A percentile compares a stretch with the other conserved stretches of the same genome.
These are phyloP conservation scores for Hortaea sp. DNA, from an alignment of 2,329 filamentous ascomycete genomes.

Conservation along the genomic window DNA sequence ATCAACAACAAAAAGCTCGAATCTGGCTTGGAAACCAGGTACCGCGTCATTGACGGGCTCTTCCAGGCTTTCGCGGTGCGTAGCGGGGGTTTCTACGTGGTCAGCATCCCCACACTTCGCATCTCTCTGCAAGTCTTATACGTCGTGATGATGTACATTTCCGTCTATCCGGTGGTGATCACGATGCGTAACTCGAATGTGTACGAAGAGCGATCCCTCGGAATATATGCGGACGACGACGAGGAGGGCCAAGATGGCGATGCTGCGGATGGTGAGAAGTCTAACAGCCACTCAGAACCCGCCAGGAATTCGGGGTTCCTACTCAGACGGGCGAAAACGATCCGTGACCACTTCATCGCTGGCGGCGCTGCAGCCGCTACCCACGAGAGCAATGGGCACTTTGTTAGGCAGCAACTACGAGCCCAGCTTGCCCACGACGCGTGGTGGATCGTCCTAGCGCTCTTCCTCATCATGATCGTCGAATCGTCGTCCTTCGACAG, in stretches of 20 bases:
- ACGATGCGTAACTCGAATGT: slow-evolving; percentile 51
- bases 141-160: slow-evolving; percentile 58
- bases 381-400: slow-evolving; percentile 24
- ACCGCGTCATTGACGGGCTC: slow-evolving; percentile 45
- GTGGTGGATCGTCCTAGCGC: slow-evolving; percentile 36
- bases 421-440: slow-evolving; percentile 38
- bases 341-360: slow-evolving; percentile 8
- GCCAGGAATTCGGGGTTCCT: slow-evolving; percentile 2
- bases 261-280: not conserved
- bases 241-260: slow-evolving; percentile 1
- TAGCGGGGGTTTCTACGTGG: slow-evolving; percentile 41
- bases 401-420: slow-evolving; percentile 34
- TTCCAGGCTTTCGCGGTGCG: slow-evolving; percentile 48
- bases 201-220: slow-evolving; percentile 53
- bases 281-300: not conserved
- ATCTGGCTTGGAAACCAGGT: slow-evolving; percentile 31
- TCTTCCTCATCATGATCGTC: slow-evolving; percentile 38
- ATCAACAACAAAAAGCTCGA: slow-evolving; percentile 44
- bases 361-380: slow-evolving; percentile 1
- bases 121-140: slow-evolving; percentile 49
- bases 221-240: slow-evolving; percentile 41
- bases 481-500: slow-evolving; percentile 28
- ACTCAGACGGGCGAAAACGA: slow-evolving; percentile 5
- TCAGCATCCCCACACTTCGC: slow-evolving; percentile 37
- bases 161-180: slow-evolving; percentile 51